Percentiles rank a stretch among this genome's conserved stretches.
These are phyloP conservation scores for Erythrophleum fordii DNA, from an alignment of 306 rosid genomes.

Conservation along the genomic window DNA sequence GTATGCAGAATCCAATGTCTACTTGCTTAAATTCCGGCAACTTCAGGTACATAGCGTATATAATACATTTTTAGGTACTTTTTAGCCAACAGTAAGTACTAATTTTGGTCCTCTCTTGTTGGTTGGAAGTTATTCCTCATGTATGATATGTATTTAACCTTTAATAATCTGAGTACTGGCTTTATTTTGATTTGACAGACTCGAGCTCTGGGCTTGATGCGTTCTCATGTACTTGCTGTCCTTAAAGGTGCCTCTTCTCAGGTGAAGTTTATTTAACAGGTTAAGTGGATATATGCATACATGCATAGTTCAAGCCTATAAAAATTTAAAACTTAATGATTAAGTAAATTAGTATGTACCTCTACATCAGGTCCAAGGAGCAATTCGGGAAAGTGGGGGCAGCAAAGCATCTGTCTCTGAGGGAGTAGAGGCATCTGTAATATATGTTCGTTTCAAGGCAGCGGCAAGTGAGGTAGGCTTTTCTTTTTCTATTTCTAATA, in stretches of 20 bases:
- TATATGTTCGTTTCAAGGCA: constrained; percentile 98
- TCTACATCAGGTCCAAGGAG: constrained; percentile 82
- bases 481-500: constrained; percentile 24
- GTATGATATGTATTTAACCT: constrained; percentile 27
- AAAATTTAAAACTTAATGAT: constrained; percentile 26
- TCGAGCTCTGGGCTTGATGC: constrained; percentile 96
- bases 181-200: constrained; percentile 72
- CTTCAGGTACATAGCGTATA: constrained; percentile 69
- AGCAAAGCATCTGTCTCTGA: constrained; percentile 82
- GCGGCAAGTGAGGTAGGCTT: constrained; percentile 88
- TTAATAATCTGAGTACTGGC: constrained; percentile 32
- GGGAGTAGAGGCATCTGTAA: constrained; percentile 98
- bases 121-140: constrained; percentile 22
- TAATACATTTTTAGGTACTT: constrained; percentile 29
- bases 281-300: constrained; percentile 31
- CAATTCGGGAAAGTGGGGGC: constrained; percentile 77
- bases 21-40: constrained; percentile 95
- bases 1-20: constrained; percentile 95
- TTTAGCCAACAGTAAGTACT: constrained; percentile 8
- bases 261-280: constrained; percentile 58
- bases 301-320: neutral
- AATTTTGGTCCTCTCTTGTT: constrained; percentile 4
- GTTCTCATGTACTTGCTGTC: constrained; percentile 80
- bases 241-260: constrained; percentile 95
- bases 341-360: constrained; percentile 33